Evolutionary conservation across 306 rosid species (phyloP).

Genomic region (Inga oerstediana): DNA sequence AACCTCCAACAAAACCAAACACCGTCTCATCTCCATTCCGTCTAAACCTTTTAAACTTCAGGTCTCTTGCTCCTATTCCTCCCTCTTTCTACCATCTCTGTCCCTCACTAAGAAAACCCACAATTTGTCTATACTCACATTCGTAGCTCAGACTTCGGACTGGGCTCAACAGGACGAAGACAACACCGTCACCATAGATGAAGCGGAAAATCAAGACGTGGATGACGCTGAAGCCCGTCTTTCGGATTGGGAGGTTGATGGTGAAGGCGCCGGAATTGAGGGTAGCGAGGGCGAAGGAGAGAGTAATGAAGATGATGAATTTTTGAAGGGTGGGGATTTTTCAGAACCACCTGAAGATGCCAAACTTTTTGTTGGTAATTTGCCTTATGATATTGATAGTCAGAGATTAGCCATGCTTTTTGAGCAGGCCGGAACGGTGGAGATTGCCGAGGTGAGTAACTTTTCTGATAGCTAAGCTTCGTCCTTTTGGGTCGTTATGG

Average conservation of each 20-base stretch:
- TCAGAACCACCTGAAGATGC: slow-evolving; percentile 81
- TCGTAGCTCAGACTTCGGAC: slow-evolving; percentile 75
- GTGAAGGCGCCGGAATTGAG: slow-evolving; percentile 31
- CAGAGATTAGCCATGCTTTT: slow-evolving; percentile 76
- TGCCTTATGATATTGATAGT: slow-evolving; percentile 85
- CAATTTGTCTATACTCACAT: slow-evolving; percentile 42
- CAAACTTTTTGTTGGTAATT: slow-evolving; percentile 85
- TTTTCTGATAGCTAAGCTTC: neutral
- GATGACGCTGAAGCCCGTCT: slow-evolving; percentile 39
- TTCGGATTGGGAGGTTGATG: slow-evolving; percentile 51
- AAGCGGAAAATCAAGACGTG: slow-evolving; percentile 36
- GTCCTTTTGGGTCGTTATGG: neutral
- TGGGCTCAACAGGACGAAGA: slow-evolving; percentile 81
- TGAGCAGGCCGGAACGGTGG: slow-evolving; percentile 80
- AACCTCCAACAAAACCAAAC: slow-evolving; percentile 43
- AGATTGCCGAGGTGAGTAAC: slow-evolving; percentile 74
- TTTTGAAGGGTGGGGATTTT: slow-evolving; percentile 38
- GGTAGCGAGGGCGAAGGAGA: slow-evolving; percentile 34
- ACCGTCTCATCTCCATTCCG: slow-evolving; percentile 41
- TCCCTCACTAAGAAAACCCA: slow-evolving; percentile 43
- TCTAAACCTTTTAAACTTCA: slow-evolving; percentile 63
- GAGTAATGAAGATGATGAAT: slow-evolving; percentile 40
- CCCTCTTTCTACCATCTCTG: slow-evolving; percentile 35
- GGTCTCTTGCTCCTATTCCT: slow-evolving; percentile 39
- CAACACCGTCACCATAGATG: slow-evolving; percentile 44